Evolutionary conservation across 768 basidiomycete genomes (phyloP).

Genomic region (Omphalotus guepiniiformis): DNA sequence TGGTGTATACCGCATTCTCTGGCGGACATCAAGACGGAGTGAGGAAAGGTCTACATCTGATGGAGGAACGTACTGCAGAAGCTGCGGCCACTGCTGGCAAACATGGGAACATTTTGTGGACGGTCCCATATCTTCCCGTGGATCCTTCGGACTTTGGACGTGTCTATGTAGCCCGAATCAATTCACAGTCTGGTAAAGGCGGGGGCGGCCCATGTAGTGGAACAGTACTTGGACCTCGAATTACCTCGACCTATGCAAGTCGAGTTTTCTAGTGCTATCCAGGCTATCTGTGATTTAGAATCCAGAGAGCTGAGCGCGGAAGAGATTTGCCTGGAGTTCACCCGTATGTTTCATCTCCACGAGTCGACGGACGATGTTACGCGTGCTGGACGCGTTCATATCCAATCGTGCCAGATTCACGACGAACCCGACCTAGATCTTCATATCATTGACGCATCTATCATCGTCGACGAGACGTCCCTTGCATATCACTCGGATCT

Average conservation of each 20-base stretch:
- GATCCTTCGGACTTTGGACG: constrained; percentile 83
- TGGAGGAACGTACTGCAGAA: constrained; percentile 44
- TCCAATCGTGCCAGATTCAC: too few species aligned
- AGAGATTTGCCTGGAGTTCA: too few species aligned
- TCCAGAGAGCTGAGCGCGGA: too few species aligned
- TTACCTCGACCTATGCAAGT: constrained; percentile 81
- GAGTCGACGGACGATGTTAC: too few species aligned
- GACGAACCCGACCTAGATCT: too few species aligned
- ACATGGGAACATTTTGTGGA: constrained; percentile 52
- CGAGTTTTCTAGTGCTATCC: constrained; percentile 74
- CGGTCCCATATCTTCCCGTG: constrained; percentile 80
- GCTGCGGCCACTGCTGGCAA: constrained; percentile 44
- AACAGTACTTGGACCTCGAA: constrained; percentile 70
- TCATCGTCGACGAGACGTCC: too few species aligned
- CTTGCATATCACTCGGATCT: too few species aligned
- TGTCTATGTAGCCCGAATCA: constrained; percentile 84
- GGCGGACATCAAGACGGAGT: constrained; percentile 84
- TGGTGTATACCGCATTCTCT: constrained; percentile 85
- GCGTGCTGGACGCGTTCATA: too few species aligned
- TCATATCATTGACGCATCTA: too few species aligned
- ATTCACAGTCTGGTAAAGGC: constrained; percentile 85
- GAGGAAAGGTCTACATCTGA: constrained; percentile 81
- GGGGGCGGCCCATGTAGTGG: constrained; percentile 79
- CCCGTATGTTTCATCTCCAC: too few species aligned
- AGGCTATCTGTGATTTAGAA: too few species aligned